These are phyloP conservation scores for Apiospora kogelbergensis DNA, from an alignment of 2,329 filamentous ascomycete genomes.

Conservation along the genomic window DNA sequence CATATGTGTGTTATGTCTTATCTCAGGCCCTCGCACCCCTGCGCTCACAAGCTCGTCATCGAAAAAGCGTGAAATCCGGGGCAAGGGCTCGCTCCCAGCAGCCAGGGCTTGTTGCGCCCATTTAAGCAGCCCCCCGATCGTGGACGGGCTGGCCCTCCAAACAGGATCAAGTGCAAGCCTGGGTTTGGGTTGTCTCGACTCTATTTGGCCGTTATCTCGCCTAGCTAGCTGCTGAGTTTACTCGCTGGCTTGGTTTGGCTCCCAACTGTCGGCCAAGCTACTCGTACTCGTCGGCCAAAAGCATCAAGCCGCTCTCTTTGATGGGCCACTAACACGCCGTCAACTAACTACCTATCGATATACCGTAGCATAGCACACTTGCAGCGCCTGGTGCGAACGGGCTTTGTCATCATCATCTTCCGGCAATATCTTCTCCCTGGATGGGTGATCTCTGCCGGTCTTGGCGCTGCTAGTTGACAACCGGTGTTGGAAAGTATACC, in stretches of 20 bases:
- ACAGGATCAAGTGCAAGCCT: background rate
- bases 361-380: background rate
- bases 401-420: background rate
- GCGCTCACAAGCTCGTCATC: background rate
- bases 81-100: background rate
- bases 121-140: background rate
- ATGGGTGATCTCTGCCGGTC: background rate
- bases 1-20: constrained; percentile 5
- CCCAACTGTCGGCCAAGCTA: background rate
- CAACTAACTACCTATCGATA: background rate
- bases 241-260: background rate
- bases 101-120: constrained; percentile 1
- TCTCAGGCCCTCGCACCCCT: constrained; percentile 1
- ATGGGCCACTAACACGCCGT: background rate
- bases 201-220: constrained; percentile 2
- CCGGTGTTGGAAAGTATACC: background rate
- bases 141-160: background rate
- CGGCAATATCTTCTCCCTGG: background rate
- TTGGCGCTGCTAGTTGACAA: background rate
- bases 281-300: background rate
- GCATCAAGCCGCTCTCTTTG: background rate
- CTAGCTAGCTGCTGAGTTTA: constrained; percentile 1
- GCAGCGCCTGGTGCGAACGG: background rate
- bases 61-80: constrained; percentile 4
- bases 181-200: background rate